Evolutionary conservation across 257 asterid species (phyloP).

Genomic region (Ligustrum vulgare): DNA sequence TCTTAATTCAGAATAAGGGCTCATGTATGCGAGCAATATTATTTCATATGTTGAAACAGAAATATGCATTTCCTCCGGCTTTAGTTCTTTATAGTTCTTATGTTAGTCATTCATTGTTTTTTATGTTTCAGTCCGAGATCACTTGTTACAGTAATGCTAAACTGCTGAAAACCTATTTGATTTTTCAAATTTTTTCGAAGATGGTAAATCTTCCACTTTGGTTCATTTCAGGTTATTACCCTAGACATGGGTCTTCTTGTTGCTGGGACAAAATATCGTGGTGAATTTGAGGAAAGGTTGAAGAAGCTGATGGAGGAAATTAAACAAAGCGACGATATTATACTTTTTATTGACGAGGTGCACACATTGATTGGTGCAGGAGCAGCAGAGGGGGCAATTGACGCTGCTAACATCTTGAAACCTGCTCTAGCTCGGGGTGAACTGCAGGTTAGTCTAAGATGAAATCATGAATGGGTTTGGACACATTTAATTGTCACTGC

Average conservation of each 20-base stretch:
- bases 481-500: background rate
- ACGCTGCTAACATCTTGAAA: conserved; percentile 93
- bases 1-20: background rate
- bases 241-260: conserved; percentile 93
- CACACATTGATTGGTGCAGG: conserved; percentile 98
- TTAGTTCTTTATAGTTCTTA: background rate
- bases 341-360: conserved; percentile 91
- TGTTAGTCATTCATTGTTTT: background rate
- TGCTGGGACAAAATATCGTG: conserved; percentile 95
- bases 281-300: conserved; percentile 95
- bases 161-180: too few relatives aligned
- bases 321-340: conserved; percentile 80
- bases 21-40: background rate
- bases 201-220: conserved; percentile 17
- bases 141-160: background rate
- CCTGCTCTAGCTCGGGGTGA: conserved; percentile 97
- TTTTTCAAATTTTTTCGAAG: background rate
- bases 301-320: conserved; percentile 94
- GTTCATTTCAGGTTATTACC: conserved; percentile 67
- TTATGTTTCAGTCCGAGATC: background rate
- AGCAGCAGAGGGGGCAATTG: conserved; percentile 97
- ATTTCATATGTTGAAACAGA: background rate
- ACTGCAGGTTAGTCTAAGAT: conserved; percentile 65
- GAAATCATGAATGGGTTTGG: background rate
- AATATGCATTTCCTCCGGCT: background rate